Conservation (phyloP, 2,329 filamentous ascomycete genomes). For the Exophiala alcalophila region DNA sequence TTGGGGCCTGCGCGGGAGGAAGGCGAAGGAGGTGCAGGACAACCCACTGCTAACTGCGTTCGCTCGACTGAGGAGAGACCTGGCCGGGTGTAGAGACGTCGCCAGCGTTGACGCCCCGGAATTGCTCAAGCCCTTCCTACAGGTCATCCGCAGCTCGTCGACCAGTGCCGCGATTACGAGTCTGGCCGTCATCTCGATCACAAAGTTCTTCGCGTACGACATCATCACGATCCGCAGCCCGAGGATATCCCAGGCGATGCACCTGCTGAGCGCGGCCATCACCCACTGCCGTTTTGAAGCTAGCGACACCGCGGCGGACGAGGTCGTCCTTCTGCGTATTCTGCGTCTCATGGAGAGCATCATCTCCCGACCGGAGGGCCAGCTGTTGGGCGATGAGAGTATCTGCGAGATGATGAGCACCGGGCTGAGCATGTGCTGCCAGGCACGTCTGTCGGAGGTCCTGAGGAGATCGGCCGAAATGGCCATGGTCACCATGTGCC, state of each 20-base stretch:
- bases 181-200: constrained; percentile 85
- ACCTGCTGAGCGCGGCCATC: constrained; percentile 87
- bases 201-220: constrained; percentile 94
- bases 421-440: constrained; percentile 93
- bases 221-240: constrained; percentile 81
- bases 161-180: constrained; percentile 96
- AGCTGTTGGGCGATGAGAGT: constrained; percentile 93
- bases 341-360: constrained; percentile 98
- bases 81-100: constrained; percentile 88
- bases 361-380: constrained; percentile 88
- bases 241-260: constrained; percentile 88
- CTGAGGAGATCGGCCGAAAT: constrained; percentile 85
- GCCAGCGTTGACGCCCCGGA: constrained; percentile 82
- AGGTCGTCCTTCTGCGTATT: constrained; percentile 91
- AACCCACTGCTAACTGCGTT: constrained; percentile 96
- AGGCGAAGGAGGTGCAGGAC: constrained; percentile 94
- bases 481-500: constrained; percentile 98
- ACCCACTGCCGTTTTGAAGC: constrained; percentile 98
- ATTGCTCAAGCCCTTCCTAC: constrained; percentile 87
- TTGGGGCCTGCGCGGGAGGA: constrained; percentile 93
- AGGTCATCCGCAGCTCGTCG: constrained; percentile 93
- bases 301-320: constrained; percentile 89
- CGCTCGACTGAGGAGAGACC: constrained; percentile 79
- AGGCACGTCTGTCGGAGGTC: constrained; percentile 85
- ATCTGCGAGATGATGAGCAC: constrained; percentile 99